Conservation (phyloP, 176 grass and related monocot genomes). For the Ananas comosus region DNA sequence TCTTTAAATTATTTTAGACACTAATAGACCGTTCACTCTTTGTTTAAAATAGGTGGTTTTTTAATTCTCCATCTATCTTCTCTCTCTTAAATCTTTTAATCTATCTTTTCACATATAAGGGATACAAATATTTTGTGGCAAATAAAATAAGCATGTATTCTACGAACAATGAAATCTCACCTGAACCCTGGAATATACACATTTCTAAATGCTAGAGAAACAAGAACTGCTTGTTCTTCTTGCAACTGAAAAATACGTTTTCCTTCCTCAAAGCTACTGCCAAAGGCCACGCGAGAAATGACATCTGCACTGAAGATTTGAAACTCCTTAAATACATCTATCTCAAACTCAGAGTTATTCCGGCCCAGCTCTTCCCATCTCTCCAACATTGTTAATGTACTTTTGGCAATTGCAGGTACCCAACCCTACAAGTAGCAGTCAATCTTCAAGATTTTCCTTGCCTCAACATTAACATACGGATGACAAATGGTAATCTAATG, state of each 20-base stretch:
- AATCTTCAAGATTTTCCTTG: background rate
- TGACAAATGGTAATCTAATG: background rate
- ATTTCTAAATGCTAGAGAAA: constrained; percentile 52
- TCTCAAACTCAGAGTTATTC: constrained; percentile 44
- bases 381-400: constrained; percentile 40
- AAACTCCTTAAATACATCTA: constrained; percentile 52
- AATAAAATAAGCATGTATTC: background rate
- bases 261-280: constrained; percentile 77
- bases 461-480: background rate
- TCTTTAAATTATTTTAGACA: too few relatives aligned
- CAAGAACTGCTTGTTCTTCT: constrained; percentile 47
- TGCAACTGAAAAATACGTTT: constrained; percentile 61
- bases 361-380: constrained; percentile 44
- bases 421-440: constrained; percentile 35
- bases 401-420: constrained; percentile 52
- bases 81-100: too few relatives aligned
- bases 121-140: background rate
- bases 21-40: too few relatives aligned
- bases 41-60: too few relatives aligned
- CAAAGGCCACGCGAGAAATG: constrained; percentile 71
- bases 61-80: too few relatives aligned
- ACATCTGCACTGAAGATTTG: constrained; percentile 47
- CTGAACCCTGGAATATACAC: constrained; percentile 80
- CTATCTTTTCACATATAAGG: background rate
- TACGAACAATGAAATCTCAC: constrained; percentile 16